These are phyloP conservation scores for Chionographis japonica DNA, from an alignment of 106 monocot genomes.

Conservation along the genomic window DNA sequence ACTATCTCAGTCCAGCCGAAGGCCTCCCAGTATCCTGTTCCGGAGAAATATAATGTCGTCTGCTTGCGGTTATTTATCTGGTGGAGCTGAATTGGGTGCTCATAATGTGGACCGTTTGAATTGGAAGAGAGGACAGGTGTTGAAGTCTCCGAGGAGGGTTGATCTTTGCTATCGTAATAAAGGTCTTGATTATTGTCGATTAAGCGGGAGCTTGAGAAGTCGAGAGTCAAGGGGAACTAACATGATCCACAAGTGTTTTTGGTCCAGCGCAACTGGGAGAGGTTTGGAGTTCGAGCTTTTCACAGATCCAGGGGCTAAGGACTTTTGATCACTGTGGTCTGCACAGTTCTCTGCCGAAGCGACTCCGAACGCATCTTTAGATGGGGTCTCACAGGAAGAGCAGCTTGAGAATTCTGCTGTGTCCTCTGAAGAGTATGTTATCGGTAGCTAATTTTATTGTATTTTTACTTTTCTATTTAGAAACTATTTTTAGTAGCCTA, in stretches of 20 bases:
- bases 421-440: slow-evolving; percentile 59
- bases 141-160: slow-evolving; percentile 1
- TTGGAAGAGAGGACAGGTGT: slow-evolving; percentile 2
- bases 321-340: slow-evolving; percentile 27
- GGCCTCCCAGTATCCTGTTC: slow-evolving; percentile 1
- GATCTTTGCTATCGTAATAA: slow-evolving; percentile 19
- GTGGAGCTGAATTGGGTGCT: slow-evolving; percentile 25
- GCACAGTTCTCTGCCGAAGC: slow-evolving; percentile 38
- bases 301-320: slow-evolving; percentile 19
- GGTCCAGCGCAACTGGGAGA: slow-evolving; percentile 32
- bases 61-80: slow-evolving; percentile 37
- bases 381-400: slow-evolving; percentile 35
- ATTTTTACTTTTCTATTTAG: no score
- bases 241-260: slow-evolving; percentile 46
- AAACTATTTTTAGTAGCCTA: no score
- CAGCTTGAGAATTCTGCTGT: slow-evolving; percentile 32
- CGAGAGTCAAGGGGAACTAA: no score
- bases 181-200: slow-evolving; percentile 28
- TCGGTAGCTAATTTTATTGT: no score
- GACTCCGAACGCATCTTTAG: slow-evolving; percentile 51
- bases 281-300: slow-evolving; percentile 17
- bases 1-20: neutral
- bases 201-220: slow-evolving; percentile 36
- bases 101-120: slow-evolving; percentile 7
- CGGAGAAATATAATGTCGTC: no score